Percentiles rank a stretch among this genome's conserved stretches.
Conservation (phyloP, 306 rosid genomes). For the Comarum palustre region DNA sequence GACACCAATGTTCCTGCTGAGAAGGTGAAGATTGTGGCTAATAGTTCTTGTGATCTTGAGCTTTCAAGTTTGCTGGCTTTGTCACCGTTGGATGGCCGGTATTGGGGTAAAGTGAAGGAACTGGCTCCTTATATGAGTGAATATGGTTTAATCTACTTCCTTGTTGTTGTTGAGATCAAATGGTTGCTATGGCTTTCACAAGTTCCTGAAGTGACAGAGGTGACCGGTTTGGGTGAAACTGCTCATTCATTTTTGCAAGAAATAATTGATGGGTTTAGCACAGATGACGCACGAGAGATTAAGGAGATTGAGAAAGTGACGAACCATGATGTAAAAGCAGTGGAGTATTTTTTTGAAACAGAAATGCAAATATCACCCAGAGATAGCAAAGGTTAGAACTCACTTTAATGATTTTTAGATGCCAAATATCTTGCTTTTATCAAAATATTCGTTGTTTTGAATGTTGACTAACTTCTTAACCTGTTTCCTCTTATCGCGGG, state of each 20-base stretch:
- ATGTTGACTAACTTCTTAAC: neutral
- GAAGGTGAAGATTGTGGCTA: slow-evolving; percentile 16
- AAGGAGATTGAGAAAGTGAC: slow-evolving; percentile 75
- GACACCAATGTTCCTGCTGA: slow-evolving; percentile 2
- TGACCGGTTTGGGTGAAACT: slow-evolving; percentile 61
- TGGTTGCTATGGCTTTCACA: slow-evolving; percentile 67
- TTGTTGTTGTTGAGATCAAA: slow-evolving; percentile 28
- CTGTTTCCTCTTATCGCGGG: slow-evolving; percentile 35
- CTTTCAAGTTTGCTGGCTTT: slow-evolving; percentile 3
- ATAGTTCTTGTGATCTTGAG: neutral
- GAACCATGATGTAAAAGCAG: slow-evolving; percentile 89
- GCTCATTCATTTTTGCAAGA: slow-evolving; percentile 55
- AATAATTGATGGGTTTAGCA: slow-evolving; percentile 50
- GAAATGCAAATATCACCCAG: slow-evolving; percentile 65
- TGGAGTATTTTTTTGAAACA: slow-evolving; percentile 83
- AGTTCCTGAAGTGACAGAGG: slow-evolving; percentile 64
- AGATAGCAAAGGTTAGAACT: slow-evolving; percentile 48
- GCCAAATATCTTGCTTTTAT: neutral
- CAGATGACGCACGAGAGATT: slow-evolving; percentile 62
- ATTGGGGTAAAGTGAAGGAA: slow-evolving; percentile 5
- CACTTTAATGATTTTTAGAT: neutral
- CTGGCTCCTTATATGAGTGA: slow-evolving; percentile 12
- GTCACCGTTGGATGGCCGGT: slow-evolving; percentile 4
- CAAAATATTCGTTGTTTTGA: neutral
- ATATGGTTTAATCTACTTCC: slow-evolving; percentile 9